These are phyloP conservation scores for Penicillium sp. DNA, from an alignment of 2,329 filamentous ascomycete species.

Conservation along the genomic window DNA sequence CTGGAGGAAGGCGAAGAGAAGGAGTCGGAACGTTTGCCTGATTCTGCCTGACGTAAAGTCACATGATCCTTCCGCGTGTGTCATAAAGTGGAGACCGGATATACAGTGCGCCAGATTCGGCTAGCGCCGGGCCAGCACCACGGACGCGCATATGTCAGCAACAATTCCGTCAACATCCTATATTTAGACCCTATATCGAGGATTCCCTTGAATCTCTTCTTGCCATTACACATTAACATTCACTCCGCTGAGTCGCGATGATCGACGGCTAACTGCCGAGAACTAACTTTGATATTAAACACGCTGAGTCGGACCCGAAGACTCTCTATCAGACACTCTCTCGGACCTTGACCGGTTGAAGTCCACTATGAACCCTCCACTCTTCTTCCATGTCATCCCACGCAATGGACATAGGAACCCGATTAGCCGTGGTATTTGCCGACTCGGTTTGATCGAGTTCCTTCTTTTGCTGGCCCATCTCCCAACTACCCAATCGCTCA, in stretches of 20 bases:
- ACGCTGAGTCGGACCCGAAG: slow-evolving; percentile 7
- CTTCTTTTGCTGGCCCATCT: slow-evolving; percentile 43
- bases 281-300: slow-evolving; percentile 36
- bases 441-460: slow-evolving; percentile 8
- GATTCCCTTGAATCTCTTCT: too few species aligned
- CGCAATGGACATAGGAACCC: slow-evolving; percentile 18
- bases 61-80: too few species aligned
- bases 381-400: neutral
- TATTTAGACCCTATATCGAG: too few species aligned
- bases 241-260: too few species aligned
- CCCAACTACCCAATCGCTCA: slow-evolving; percentile 56
- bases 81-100: too few species aligned
- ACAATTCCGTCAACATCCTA: too few species aligned
- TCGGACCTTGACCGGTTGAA: slow-evolving; percentile 43
- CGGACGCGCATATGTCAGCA: too few species aligned
- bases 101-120: too few species aligned
- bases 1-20: slow-evolving; percentile 13
- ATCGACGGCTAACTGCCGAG: neutral
- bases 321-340: slow-evolving; percentile 45
- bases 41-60: too few species aligned
- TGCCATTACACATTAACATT: too few species aligned
- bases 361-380: slow-evolving; percentile 24
- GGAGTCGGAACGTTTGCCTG: slow-evolving; percentile 6
- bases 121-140: too few species aligned
- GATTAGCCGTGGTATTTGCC: slow-evolving; percentile 5